Evolutionary conservation across 169 alveolate species (phyloP), one percentile per base, ranked within the genome.

Genomic region (Miamiensis avidus): DNA sequence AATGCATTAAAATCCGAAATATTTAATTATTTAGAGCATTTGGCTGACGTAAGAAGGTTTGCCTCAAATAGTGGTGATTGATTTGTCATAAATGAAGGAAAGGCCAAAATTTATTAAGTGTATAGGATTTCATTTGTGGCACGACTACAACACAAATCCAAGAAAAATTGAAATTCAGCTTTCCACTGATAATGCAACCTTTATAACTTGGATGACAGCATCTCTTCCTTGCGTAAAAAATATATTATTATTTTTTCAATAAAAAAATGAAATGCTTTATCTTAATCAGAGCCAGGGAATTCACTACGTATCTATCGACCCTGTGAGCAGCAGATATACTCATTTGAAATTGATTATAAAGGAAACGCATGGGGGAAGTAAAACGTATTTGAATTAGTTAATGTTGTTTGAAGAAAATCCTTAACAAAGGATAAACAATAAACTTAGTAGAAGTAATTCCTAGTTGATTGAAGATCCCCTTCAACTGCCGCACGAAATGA

Each of bases 61-160:
- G 74, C 92, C 92, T 25, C 82, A 88, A 32, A 29, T 33, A 25
- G 29, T 88, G 30, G 75, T 74, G 16, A 33, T 88, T 16, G 92
- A 88, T 78, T 64, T 88, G 29, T 64, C 85, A n/a, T 31, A 78
- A 27, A 29, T 83, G 16, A 33, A 31, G 27, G 76, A 30, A 16
- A 74, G 90, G 34, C 94, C 94, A 31, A 84, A 82, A 81, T 65
- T 32, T 73, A 79, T 83, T 77, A 88, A 84, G 34, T 83, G 91
- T 73, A 75, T 90, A 28, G 94, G 92, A 1, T 87, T 89, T 49
- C 81, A 87, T 78, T 90, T 91, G 78, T 90, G 94, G 92, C 94
- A 90, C 78, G 86, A 81, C 75, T 90, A 90, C 78, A 82, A 72
- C n/a, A 77, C 92, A n/a, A 90, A 90, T 75, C 94, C 94, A 26